Evolutionary conservation across 352 stramenopile species (phyloP).

Genomic region (Globisporangium takayamanum): DNA sequence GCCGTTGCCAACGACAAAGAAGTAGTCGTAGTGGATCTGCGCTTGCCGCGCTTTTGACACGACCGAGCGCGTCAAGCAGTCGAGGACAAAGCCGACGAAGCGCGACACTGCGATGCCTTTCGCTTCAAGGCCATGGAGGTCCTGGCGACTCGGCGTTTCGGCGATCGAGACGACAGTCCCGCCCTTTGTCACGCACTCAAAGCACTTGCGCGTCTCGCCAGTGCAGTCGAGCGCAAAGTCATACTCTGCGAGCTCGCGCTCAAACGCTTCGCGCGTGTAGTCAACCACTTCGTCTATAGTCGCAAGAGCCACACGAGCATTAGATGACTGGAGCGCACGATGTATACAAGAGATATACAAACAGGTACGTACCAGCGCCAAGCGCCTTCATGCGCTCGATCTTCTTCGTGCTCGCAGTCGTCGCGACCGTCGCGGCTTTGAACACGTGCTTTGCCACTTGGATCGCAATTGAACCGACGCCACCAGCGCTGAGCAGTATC

Average conservation of each 20-base stretch:
- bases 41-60: constrained; percentile 25
- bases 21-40: constrained; percentile 35
- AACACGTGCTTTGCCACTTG: constrained; percentile 73
- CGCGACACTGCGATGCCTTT: constrained; percentile 22
- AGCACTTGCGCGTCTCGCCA: constrained; percentile 39
- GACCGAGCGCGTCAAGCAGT: constrained; percentile 34
- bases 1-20: constrained; percentile 25
- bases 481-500: constrained; percentile 32
- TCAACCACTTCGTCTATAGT: constrained; percentile 55
- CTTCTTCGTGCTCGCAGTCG: constrained; percentile 62
- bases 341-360: not conserved
- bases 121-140: constrained; percentile 15
- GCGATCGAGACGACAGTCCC: constrained; percentile 35
- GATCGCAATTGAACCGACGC: constrained; percentile 62
- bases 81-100: constrained; percentile 28
- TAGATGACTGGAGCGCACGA: not conserved
- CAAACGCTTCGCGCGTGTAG: constrained; percentile 59
- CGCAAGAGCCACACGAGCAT: not conserved
- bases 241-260: constrained; percentile 59
- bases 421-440: constrained; percentile 54
- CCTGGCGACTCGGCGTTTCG: constrained; percentile 26
- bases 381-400: constrained; percentile 56
- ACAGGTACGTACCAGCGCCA: constrained; percentile 25
- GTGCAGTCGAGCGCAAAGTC: constrained; percentile 78
- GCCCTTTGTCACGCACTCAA: constrained; percentile 36